A percentile compares a stretch with the other conserved stretches of the same genome.
phyloP scores from a whole-genome alignment of 768 basidiomycete species.

The Mycena epipterygia region DNA sequence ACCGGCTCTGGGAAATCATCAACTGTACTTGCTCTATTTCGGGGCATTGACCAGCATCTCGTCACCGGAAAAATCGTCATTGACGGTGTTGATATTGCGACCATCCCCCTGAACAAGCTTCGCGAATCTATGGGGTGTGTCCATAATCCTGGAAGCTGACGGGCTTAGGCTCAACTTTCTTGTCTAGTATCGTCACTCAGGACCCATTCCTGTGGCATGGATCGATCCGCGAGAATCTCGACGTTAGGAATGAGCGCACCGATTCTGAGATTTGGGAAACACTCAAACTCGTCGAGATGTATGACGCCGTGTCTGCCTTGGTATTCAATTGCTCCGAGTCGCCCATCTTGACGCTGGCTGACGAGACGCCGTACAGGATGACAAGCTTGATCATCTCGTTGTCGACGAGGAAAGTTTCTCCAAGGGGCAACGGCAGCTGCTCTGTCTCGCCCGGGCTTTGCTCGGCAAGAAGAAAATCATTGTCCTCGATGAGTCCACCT shows the following conservation, averaged over 20 bases:
- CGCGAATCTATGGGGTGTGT: slow-evolving; percentile 22
- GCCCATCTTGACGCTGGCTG: not conserved
- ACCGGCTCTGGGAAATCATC: slow-evolving; percentile 24
- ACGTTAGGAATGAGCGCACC: slow-evolving; percentile 10
- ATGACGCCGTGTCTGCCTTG: slow-evolving; percentile 25
- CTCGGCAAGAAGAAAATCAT: slow-evolving; percentile 25
- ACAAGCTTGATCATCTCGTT: slow-evolving; percentile 27
- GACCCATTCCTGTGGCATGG: slow-evolving; percentile 28
- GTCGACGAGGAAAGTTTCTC: slow-evolving; percentile 29
- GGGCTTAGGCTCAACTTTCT: not conserved
- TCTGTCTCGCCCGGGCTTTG: slow-evolving; percentile 27
- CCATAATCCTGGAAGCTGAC: not conserved
- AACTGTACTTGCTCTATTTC: slow-evolving; percentile 8
- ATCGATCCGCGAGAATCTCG: slow-evolving; percentile 22
- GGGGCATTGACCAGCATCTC: slow-evolving; percentile 28
- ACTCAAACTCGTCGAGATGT: slow-evolving; percentile 30
- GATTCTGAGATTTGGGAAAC: slow-evolving; percentile 28
- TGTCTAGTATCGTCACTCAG: slow-evolving; percentile 22
- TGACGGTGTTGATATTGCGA: slow-evolving; percentile 25
- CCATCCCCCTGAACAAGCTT: slow-evolving; percentile 13
- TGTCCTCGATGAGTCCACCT: slow-evolving; percentile 27
- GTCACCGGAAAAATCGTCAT: slow-evolving; percentile 21
- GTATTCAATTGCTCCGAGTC: not conserved
- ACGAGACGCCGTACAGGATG: slow-evolving; percentile 16
- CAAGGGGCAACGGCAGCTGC: slow-evolving; percentile 26